Base-by-base conservation (phyloP, 441 rosid genomes). In the Codiaeum variegatum region DNA sequence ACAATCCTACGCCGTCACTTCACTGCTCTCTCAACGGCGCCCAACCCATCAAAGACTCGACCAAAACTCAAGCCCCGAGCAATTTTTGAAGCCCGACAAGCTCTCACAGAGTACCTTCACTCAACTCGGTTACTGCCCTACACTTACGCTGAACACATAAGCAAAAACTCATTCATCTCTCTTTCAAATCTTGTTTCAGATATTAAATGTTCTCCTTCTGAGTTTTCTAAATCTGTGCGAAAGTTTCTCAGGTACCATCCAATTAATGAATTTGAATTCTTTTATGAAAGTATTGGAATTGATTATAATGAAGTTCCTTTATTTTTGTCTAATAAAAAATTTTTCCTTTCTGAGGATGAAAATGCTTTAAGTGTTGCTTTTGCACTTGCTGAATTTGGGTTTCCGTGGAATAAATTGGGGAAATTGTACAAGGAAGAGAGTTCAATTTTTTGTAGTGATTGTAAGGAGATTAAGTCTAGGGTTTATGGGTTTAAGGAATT, bases 261-360 rank as follows among this genome's bases (percentile, higher is more conserved):
- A 2, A 82, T 92, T 21, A 92, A 92, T 77, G 97, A 90, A 75
- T 90, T 88, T 71, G 94, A 88, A 79, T 89, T 91, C 68, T 90
- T 92, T 86, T 88, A 83, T 55, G 96, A 90, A 79, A 90, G 97
- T 66, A 86, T 92, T 67, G 97, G 96, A 32, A 85, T 88, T 63
- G 83, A 82, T 75, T 81, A 83, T 73, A 47, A 29, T 26, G 88
- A 88, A 74, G 80, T 87, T 54, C n/a, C 32, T 0, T 52, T 28
- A 23, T 63, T 80, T 75, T 80, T 88, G 76, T 89, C 93, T 6
- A 66, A 66, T 34, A 78, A 85, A 26, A 87, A 87, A 74, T 88
- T 88, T 71, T 87, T 88, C 80, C 80, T 90, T 40, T 77, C 71
- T 6, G 91, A 90, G 75, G 91, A 90, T 76, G 69, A 64, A 26